Percentiles rank a stretch among this genome's conserved stretches.
Conservation (phyloP, 1,284 basidiomycete species). For the Peniophora sp. region DNA sequence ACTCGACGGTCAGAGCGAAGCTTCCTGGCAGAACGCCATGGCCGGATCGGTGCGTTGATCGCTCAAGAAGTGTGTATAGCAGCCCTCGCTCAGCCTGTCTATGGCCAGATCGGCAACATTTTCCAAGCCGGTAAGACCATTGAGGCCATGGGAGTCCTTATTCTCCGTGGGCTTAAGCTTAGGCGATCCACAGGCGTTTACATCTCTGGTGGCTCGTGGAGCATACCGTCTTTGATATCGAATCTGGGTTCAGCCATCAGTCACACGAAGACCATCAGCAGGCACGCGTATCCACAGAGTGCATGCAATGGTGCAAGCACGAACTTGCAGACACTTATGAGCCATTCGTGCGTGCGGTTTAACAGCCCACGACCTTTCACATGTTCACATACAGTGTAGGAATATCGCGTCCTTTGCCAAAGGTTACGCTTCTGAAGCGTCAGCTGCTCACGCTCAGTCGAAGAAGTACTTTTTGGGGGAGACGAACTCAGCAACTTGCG, state of each 20-base stretch:
- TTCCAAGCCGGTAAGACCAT: slow-evolving; percentile 37
- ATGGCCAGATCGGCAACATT: slow-evolving; percentile 24
- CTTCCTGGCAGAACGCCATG: slow-evolving; percentile 28
- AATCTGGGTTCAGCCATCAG: slow-evolving; percentile 24
- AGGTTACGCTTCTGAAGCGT: slow-evolving; percentile 28
- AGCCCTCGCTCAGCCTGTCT: neutral
- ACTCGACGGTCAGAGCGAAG: slow-evolving; percentile 27
- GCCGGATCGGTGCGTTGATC: slow-evolving; percentile 21
- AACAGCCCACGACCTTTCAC: too few species aligned
- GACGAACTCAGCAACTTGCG: slow-evolving; percentile 37
- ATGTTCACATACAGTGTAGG: slow-evolving; percentile 12
- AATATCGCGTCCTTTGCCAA: slow-evolving; percentile 30
- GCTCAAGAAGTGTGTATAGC: slow-evolving; percentile 1
- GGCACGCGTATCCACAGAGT: slow-evolving; percentile 38
- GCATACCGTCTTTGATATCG: slow-evolving; percentile 25
- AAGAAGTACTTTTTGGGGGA: slow-evolving; percentile 35
- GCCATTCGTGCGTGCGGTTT: slow-evolving; percentile 26
- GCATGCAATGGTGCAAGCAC: slow-evolving; percentile 34
- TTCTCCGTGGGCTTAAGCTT: too few species aligned
- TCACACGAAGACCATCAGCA: slow-evolving; percentile 29
- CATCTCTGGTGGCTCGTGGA: slow-evolving; percentile 22
- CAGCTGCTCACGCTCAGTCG: slow-evolving; percentile 25
- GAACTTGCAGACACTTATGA: slow-evolving; percentile 30
- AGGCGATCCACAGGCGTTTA: neutral
- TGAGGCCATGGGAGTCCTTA: too few species aligned